Base-by-base conservation (phyloP, 208 protist genomes). In the Leishmania martiniquensis region DNA sequence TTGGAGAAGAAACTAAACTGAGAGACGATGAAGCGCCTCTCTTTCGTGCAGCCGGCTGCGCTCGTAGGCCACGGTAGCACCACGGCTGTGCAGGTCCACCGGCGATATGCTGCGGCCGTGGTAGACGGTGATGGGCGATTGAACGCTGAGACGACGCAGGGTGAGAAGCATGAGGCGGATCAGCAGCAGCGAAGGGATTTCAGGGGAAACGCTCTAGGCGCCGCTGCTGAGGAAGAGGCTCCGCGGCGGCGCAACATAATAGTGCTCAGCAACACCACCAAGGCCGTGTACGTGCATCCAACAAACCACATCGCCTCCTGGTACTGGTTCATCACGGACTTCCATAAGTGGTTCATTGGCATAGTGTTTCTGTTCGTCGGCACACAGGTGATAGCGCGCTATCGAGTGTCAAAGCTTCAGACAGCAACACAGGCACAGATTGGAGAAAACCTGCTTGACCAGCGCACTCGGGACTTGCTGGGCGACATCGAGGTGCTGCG, bases 321-420 rank as follows among this genome's bases (percentile, higher is more conserved):
- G 92, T 95, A 95, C 76, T 97, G 93, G 92, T 95, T 95, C 76
- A 78, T 95, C 55, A 96, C 93, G 1, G 90, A 95, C 81, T 93
- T 95, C 54, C 91, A 95, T 81, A 95, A 93, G 83, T 97, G 90
- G 87, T 96, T 95, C 62, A 76, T 94, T 34, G 89, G 90, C 42
- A 70, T 94, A 34, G 79, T 94, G 25, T 87, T 95, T 68, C 70
- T 96, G 22, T 97, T 96, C 81, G 89, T 95, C 17, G 90, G 90
- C 39, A 88, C 88, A 17, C 93, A 97, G 78, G 87, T 97, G 22
- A 77, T 96, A 4, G 91, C 89, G 39, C 90, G 93, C 17, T 97
- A 95, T 75, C 91, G 93, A 25, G 74, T 94, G 15, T 81, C 90
- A 25, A 94, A 95, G 82, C 54, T 90, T 75, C 83, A 95, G 67